Evolutionary conservation across 2,329 filamentous ascomycete species (phyloP).

Genomic region (Cladophialophora yegresii): DNA sequence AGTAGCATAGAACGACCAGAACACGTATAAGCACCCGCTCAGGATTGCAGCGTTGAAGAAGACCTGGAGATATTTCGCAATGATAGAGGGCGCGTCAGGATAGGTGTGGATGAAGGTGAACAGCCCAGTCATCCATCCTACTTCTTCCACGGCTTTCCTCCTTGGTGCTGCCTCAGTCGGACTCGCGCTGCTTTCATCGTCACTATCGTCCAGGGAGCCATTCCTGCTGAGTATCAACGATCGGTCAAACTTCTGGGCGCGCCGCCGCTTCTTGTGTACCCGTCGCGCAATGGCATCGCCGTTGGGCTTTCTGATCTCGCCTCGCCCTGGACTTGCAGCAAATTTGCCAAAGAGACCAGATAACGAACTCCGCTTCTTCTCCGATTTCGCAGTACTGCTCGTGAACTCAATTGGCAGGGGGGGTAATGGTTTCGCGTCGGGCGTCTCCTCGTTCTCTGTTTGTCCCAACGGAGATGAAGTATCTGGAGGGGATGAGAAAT

Average conservation of each 20-base stretch:
- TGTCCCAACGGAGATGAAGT: conserved; percentile 50
- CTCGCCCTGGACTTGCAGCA: conserved; percentile 60
- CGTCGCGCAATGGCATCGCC: conserved; percentile 49
- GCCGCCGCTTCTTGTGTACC: conserved; percentile 54
- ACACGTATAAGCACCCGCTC: conserved; percentile 59
- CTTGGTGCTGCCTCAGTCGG: conserved; percentile 24
- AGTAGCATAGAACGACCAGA: conserved; percentile 69
- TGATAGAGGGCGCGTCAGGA: conserved; percentile 64
- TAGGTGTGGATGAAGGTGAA: conserved; percentile 66
- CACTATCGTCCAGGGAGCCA: conserved; percentile 48
- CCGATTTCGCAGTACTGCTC: conserved; percentile 27
- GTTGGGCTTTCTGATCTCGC: conserved; percentile 60
- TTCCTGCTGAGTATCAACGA: conserved; percentile 41
- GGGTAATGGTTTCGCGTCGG: conserved; percentile 42
- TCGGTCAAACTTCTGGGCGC: conserved; percentile 51
- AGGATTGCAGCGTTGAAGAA: conserved; percentile 55
- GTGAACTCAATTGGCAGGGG: conserved; percentile 35
- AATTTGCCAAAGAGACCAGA: conserved; percentile 49
- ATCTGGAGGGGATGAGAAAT: conserved; percentile 53
- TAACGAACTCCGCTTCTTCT: conserved; percentile 45
- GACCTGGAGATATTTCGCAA: conserved; percentile 68
- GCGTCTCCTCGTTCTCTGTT: conserved; percentile 53
- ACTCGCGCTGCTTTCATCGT: conserved; percentile 44
- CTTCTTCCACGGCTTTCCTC: conserved; percentile 32
- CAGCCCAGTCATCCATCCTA: conserved; percentile 45